Base-by-base conservation (phyloP, 2,329 filamentous ascomycete species). In the Aspergillus tamarii region DNA sequence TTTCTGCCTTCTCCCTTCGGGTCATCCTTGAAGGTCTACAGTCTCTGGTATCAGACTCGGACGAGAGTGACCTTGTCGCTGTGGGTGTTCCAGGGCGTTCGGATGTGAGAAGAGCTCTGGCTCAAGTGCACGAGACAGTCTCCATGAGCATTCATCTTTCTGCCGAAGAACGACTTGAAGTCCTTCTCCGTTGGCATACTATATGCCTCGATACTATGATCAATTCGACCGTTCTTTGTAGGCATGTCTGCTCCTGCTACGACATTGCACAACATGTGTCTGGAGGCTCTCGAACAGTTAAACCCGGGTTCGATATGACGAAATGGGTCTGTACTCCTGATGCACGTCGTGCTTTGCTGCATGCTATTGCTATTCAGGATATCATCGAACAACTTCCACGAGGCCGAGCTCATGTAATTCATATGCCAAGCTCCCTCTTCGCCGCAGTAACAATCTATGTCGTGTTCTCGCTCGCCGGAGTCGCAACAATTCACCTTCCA, bases 331-430 rank as follows among this genome's bases (percentile, higher is more conserved):
- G 69, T 8, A 79, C 75, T 0, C 72, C 77, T 43, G 75, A 81
- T 59, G 80, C 80, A 7, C 75, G 78, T 4, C 72, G 76, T 36
- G 77, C 80, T 4, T 67, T 82, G 5, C 66, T 83, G 11, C 81
- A 83, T 46, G 80, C 81, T 2, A 76, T 80, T 43, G 79, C 80
- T 0, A 82, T 83, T 21, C 81, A 82, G 63, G 79, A 82, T 43
- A 82, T 83, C 14, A 71, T 83, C 12, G 80, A 82, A 60, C 77
- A 81, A 63, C 66, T 83, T 9, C 81, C 81, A 2, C 70, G 80
- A 28, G 81, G 80, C 2, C 74, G 80, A 12, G 80, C 80, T 2
- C 81, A 83, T 65, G 79, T 79, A 0, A 77, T 82, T 12, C 79
- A 82, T 64, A 81, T 83, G 74, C 81, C 81, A 1, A 78, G 74